Evolutionary conservation across 805 yeast genomes (phyloP).

Genomic region (Dipodascus albidus): DNA sequence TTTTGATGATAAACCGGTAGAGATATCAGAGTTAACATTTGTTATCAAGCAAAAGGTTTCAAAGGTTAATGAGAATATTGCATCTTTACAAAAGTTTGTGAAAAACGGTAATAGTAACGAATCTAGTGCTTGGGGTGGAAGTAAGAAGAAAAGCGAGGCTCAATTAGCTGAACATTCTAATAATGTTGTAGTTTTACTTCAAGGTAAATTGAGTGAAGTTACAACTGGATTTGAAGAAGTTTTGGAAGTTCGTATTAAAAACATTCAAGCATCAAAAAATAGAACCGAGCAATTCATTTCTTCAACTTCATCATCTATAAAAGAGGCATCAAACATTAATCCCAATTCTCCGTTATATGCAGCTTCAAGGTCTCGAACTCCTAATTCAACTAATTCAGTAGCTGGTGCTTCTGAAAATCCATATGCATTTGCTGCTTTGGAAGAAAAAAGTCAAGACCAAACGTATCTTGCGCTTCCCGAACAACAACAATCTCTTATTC

Average conservation of each 20-base stretch:
- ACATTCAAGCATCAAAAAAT: conserved; percentile 67
- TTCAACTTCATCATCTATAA: conserved; percentile 22
- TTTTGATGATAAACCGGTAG: conserved; percentile 89
- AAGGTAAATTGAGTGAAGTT: conserved; percentile 82
- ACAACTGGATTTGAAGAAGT: conserved; percentile 87
- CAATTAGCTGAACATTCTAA: conserved; percentile 66
- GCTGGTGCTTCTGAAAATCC: conserved; percentile 10
- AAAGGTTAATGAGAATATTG: conserved; percentile 60
- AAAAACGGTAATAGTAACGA: conserved; percentile 12
- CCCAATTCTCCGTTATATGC: conserved; percentile 27
- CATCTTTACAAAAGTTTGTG: conserved; percentile 44
- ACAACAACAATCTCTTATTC: conserved; percentile 70
- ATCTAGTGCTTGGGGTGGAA: conserved; percentile 26
- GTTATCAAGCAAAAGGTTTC: conserved; percentile 75
- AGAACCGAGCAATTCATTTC: conserved; percentile 80
- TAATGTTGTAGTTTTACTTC: conserved; percentile 77
- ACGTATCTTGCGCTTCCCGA: conserved; percentile 58
- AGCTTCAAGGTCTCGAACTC: conserved; percentile 11
- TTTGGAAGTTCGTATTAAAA: conserved; percentile 74
- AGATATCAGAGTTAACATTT: conserved; percentile 82
- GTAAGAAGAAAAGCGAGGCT: conserved; percentile 33
- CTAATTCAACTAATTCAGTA: not conserved
- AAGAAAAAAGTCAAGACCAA: conserved; percentile 25
- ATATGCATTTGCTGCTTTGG: conserved; percentile 1
- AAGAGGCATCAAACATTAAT: conserved; percentile 7